Conservation (phyloP, 2,329 filamentous ascomycete species). For the Epichloe glyceriae region DNA sequence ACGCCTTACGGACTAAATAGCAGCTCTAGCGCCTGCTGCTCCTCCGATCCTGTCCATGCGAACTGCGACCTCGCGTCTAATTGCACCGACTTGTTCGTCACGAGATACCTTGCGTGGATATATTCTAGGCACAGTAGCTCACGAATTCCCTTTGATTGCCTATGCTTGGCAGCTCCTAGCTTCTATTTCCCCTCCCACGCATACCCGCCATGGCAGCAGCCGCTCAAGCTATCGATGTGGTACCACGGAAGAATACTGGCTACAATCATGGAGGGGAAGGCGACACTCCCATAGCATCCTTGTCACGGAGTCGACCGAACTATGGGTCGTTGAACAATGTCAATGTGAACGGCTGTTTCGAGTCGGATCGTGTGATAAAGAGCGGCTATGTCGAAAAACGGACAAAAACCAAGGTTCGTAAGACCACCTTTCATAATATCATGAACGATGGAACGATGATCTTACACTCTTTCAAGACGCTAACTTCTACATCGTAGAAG, state of each 20-base stretch:
- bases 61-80: neutral
- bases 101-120: neutral
- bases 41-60: too few species aligned
- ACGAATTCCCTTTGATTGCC: neutral
- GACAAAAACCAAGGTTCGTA: constrained; percentile 76
- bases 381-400: constrained; percentile 76
- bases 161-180: neutral
- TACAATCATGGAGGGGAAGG: constrained; percentile 4
- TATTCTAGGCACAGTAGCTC: neutral
- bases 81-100: neutral
- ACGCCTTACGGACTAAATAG: neutral
- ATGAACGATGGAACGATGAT: neutral
- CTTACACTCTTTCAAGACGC: constrained; percentile 5
- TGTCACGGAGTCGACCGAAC: constrained; percentile 17
- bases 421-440: neutral
- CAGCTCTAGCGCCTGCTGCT: neutral
- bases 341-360: constrained; percentile 90
- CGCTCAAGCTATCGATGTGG: constrained; percentile 11
- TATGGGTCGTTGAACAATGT: constrained; percentile 68
- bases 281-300: constrained; percentile 10
- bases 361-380: constrained; percentile 89
- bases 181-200: neutral
- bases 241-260: neutral
- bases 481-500: constrained; percentile 36
- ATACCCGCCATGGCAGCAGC: constrained; percentile 8